Evolutionary conservation across 2,329 filamentous ascomycete genomes (phyloP).

Genomic region (Colletotrichum sidae): DNA sequence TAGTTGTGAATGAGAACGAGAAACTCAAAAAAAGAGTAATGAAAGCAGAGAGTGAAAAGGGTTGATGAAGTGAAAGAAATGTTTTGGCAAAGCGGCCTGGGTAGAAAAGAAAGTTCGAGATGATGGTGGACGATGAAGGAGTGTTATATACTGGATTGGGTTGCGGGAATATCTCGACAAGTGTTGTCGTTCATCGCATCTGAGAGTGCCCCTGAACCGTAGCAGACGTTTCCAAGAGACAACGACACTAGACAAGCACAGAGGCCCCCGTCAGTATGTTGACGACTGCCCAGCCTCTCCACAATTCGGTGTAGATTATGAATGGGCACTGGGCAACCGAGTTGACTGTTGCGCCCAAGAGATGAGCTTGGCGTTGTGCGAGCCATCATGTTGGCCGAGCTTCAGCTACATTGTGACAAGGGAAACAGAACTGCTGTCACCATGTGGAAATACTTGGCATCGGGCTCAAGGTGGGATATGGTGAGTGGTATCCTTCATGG

Average conservation of each 20-base stretch:
- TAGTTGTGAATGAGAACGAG: background rate
- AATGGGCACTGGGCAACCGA: background rate
- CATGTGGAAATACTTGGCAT: no score
- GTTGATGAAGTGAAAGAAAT: conserved; percentile 13
- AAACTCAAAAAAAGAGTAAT: background rate
- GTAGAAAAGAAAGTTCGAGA: background rate
- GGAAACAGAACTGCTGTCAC: background rate
- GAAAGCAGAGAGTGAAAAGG: background rate
- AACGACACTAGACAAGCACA: background rate
- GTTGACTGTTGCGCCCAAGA: no score
- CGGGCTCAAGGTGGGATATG: no score
- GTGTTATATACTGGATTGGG: conserved; percentile 12
- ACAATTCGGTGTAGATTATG: conserved; percentile 26
- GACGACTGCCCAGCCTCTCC: conserved; percentile 32
- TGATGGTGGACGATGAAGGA: conserved; percentile 1
- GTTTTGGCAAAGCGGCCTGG: conserved; percentile 24
- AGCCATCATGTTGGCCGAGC: background rate
- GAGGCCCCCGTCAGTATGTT: conserved; percentile 7
- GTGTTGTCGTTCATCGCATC: conserved; percentile 10
- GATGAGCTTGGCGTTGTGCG: no score
- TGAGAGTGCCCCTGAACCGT: background rate
- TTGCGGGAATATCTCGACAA: background rate
- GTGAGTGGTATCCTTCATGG: background rate
- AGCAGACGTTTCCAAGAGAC: background rate
- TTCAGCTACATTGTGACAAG: conserved; percentile 1